A percentile compares a stretch with the other conserved stretches of the same genome.
phyloP scores from a whole-genome alignment of 2,329 filamentous ascomycete genomes.

The Trichoderma afroharzianum region DNA sequence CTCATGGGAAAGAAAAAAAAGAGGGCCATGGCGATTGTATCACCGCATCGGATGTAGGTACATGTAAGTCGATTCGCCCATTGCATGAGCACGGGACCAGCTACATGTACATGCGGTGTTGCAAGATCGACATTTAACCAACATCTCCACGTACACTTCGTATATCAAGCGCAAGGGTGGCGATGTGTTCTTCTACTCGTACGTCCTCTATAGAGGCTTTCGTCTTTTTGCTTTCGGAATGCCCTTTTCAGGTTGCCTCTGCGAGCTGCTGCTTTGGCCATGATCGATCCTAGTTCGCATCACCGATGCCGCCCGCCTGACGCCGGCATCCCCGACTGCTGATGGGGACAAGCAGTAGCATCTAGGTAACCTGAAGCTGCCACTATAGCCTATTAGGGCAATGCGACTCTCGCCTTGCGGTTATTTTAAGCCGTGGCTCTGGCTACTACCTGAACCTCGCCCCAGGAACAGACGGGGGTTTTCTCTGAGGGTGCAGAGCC shows the following conservation, averaged over 20 bases:
- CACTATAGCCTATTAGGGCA: neutral
- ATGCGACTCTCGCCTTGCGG: neutral
- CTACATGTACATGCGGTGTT: neutral
- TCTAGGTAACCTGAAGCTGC: constrained; percentile 2
- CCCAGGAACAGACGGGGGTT: neutral
- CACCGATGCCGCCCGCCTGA: neutral
- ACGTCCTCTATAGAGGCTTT: neutral
- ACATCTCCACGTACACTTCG: neutral
- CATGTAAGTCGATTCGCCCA: constrained; percentile 5
- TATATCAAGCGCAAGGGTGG: neutral
- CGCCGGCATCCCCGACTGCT: constrained; percentile 10
- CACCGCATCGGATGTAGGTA: neutral
- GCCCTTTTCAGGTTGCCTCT: neutral
- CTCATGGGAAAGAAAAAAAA: neutral
- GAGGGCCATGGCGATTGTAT: neutral
- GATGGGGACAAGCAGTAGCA: constrained; percentile 1
- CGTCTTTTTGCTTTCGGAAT: neutral
- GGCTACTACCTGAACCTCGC: neutral
- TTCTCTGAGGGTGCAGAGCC: neutral
- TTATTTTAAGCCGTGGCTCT: neutral
- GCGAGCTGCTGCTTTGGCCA: neutral
- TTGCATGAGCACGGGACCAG: constrained; percentile 6
- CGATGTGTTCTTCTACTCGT: neutral
- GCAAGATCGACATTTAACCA: constrained; percentile 9
- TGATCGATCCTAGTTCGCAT: neutral